A percentile compares a stretch with the other conserved stretches of the same genome.
Conservation (phyloP, 306 rosid species). For the Gillenia trifoliata region DNA sequence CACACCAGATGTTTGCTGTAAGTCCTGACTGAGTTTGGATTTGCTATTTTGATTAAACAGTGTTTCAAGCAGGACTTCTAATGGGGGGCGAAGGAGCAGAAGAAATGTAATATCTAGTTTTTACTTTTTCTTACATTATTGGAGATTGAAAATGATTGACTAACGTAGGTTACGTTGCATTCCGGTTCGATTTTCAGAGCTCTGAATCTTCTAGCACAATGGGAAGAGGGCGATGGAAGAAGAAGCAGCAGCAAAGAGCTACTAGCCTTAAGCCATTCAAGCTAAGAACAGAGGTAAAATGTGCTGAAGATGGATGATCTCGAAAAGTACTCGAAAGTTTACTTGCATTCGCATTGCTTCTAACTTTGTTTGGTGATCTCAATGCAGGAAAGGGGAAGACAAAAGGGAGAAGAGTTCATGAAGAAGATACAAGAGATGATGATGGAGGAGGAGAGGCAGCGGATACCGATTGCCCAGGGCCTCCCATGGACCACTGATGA, state of each 20-base stretch:
- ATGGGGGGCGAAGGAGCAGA: slow-evolving; percentile 62
- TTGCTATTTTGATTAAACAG: slow-evolving; percentile 23
- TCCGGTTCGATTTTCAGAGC: slow-evolving; percentile 45
- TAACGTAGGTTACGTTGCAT: background rate
- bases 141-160: slow-evolving; percentile 10
- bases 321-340: background rate
- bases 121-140: background rate
- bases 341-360: background rate
- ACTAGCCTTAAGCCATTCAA: slow-evolving; percentile 78
- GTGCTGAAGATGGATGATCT: background rate
- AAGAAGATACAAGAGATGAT: slow-evolving; percentile 68
- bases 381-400: slow-evolving; percentile 79
- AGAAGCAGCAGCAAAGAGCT: slow-evolving; percentile 49
- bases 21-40: slow-evolving; percentile 22
- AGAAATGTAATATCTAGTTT: slow-evolving; percentile 59
- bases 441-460: slow-evolving; percentile 64
- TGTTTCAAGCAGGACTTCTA: slow-evolving; percentile 61
- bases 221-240: slow-evolving; percentile 72
- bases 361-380: slow-evolving; percentile 21
- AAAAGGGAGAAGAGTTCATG: slow-evolving; percentile 71
- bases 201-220: slow-evolving; percentile 49
- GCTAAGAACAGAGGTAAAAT: slow-evolving; percentile 82
- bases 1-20: background rate
- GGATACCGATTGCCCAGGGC: slow-evolving; percentile 89
- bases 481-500: slow-evolving; percentile 98